A percentile compares a stretch with the other conserved stretches of the same genome.
Conservation (phyloP, 495 filamentous ascomycete genomes). For the Hypoxylon rickii region DNA sequence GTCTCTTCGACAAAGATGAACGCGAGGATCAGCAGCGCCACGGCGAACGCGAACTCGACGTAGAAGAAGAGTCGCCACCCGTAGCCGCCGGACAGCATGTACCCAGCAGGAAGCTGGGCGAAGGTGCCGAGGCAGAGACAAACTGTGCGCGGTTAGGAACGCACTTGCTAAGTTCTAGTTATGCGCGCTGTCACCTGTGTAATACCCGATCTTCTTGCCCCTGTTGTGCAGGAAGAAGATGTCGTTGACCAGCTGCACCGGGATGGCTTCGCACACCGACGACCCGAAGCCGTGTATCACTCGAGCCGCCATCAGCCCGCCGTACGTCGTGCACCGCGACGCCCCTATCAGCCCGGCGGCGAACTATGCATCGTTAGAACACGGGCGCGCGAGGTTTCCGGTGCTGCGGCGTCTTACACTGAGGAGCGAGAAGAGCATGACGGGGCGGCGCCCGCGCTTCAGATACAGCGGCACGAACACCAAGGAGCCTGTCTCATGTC, state of each 20-base stretch:
- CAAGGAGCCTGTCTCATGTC: conserved; percentile 50
- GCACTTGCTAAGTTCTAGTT: not conserved
- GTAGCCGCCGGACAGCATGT: conserved; percentile 66
- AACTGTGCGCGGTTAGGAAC: conserved; percentile 41
- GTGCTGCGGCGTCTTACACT: conserved; percentile 40
- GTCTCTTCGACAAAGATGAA: conserved; percentile 69
- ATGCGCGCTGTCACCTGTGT: conserved; percentile 50
- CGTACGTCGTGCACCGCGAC: conserved; percentile 55
- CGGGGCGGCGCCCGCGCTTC: conserved; percentile 63
- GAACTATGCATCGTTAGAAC: conserved; percentile 45
- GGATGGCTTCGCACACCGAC: conserved; percentile 64
- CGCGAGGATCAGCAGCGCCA: conserved; percentile 57
- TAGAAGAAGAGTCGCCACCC: conserved; percentile 70
- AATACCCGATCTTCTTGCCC: conserved; percentile 62
- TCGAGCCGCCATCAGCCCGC: conserved; percentile 58
- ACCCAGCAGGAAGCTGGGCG: conserved; percentile 63
- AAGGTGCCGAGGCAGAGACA: conserved; percentile 64
- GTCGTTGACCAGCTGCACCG: conserved; percentile 68
- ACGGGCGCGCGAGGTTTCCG: not conserved
- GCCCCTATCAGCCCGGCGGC: conserved; percentile 61
- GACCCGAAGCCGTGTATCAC: conserved; percentile 62
- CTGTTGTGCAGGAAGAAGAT: conserved; percentile 69
- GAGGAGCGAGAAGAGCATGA: conserved; percentile 60
- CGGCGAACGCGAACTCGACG: conserved; percentile 64
- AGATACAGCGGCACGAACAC: conserved; percentile 64